Conservation (phyloP, 192 early-diverging fungal genomes). For the Backusella liffmaniae region DNA sequence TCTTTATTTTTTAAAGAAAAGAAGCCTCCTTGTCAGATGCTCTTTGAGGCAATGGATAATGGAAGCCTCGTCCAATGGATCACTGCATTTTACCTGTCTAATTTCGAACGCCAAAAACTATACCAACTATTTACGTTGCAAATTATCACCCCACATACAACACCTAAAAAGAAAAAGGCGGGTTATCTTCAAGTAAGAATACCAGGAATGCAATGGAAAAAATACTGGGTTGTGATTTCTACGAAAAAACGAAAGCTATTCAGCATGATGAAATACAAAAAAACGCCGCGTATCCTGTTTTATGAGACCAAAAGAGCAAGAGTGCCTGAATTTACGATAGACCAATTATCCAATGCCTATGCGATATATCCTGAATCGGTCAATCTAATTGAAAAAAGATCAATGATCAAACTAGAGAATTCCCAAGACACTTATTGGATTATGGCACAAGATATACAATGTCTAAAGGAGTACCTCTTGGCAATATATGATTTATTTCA, state of each 20-base stretch:
- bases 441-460: neutral
- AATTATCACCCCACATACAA: neutral
- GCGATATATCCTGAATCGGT: neutral
- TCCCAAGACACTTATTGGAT: neutral
- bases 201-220: neutral
- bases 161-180: neutral
- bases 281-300: neutral
- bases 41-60: conserved; percentile 3
- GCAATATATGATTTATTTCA: neutral
- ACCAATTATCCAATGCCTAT: neutral
- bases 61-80: neutral
- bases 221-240: neutral
- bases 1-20: neutral
- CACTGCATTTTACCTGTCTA: neutral
- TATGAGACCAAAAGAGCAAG: neutral
- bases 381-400: neutral
- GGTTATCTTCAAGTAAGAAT: neutral
- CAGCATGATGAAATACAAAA: neutral
- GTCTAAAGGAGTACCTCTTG: neutral
- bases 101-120: neutral
- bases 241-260: neutral
- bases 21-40: neutral
- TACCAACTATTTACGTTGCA: neutral
- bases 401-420: neutral
- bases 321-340: neutral